Evolutionary conservation across 768 basidiomycete species (phyloP), one percentile per base, ranked within the genome.

Genomic region (Calocybe gangraenosa): DNA sequence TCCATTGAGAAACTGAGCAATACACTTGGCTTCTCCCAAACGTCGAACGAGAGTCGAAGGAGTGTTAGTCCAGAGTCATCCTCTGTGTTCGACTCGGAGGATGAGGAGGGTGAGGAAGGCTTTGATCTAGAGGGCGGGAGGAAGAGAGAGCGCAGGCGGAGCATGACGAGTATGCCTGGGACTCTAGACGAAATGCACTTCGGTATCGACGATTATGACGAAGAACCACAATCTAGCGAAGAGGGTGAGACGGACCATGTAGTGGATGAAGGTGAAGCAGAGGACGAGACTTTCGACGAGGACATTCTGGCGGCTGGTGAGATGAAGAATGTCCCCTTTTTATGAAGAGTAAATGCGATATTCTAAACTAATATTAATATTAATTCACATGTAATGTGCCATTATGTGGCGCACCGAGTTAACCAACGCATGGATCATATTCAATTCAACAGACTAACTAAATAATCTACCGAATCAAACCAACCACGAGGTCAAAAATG

Each of bases 151-250:
- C 68, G 84, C 51, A 70, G 75, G 50, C 71, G 76, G 57, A 89
- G 89, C 51, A 77, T 85, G 63, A 79, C 80, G 34, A 92, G 89
- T 58, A 92, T 94, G 86, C 91, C 89, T 10, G 91, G 91, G 22
- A 85, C 87, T 17, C 63, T 92, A 48, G 79, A 84, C 47, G 77
- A 84, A 50, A 70, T 74, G 56, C 68, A 77, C 39, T 78, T 81
- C 50, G 77, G 68, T 13, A 62, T 77, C 50, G 76, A 78, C 7
- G 68, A 66, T 1, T 64, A 61, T 21, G 56, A 49, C 15, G 65
- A 61, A 13, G 62, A 64, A 7, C 65, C 59, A 31, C 62, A 60
- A 25, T 67, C 65, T 20, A 68, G 61, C 14, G 60, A 62, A 40
- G 68, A 69, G 8, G 63, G 56, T 21, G 55, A 63, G 15, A 64